Evolutionary conservation across 495 filamentous ascomycete genomes (phyloP).

Genomic region (Poronia punctata): DNA sequence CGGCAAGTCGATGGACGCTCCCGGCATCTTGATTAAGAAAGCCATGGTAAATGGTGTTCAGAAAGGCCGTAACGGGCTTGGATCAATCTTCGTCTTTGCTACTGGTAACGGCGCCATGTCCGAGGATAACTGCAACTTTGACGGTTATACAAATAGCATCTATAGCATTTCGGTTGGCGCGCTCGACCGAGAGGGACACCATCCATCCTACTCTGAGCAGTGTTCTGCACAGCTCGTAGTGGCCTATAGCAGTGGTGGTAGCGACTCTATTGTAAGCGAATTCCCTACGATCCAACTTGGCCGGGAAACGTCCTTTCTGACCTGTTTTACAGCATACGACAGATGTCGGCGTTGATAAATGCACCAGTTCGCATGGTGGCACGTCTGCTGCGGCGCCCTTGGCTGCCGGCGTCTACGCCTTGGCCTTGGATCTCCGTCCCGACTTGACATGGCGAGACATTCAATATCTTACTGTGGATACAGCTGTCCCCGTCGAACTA

Average conservation of each 20-base stretch:
- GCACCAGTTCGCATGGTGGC: constrained; percentile 74
- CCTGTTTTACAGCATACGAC: constrained; percentile 64
- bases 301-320: constrained; percentile 11
- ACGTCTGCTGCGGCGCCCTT: constrained; percentile 96
- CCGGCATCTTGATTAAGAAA: constrained; percentile 76
- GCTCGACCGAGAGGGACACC: constrained; percentile 74
- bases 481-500: constrained; percentile 71
- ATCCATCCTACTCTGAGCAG: constrained; percentile 90
- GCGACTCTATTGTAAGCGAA: constrained; percentile 63
- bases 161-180: constrained; percentile 97
- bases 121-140: constrained; percentile 98
- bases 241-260: constrained; percentile 87
- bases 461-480: constrained; percentile 82
- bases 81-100: constrained; percentile 96
- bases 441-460: constrained; percentile 91
- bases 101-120: constrained; percentile 85
- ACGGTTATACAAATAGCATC: constrained; percentile 98
- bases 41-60: constrained; percentile 92
- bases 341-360: constrained; percentile 78
- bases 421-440: constrained; percentile 80
- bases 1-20: constrained; percentile 86
- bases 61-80: constrained; percentile 71
- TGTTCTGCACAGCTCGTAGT: constrained; percentile 94
- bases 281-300: neutral
- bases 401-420: constrained; percentile 84